A percentile compares a stretch with the other conserved stretches of the same genome.
Conservation (phyloP, 208 protist genomes). For the Trypanosoma avium region DNA sequence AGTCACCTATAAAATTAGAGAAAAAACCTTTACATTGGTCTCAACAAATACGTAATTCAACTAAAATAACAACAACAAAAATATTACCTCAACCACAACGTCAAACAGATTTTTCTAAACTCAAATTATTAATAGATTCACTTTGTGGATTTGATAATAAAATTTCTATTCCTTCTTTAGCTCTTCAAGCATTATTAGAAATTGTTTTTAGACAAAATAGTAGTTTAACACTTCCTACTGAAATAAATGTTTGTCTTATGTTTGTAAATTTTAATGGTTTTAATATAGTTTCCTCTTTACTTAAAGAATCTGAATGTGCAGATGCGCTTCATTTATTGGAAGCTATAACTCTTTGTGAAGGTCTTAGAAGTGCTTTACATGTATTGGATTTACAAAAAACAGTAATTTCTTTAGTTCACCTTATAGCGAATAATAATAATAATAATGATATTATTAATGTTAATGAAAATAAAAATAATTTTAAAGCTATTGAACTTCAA, state of each 20-base stretch:
- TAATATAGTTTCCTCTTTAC: slow-evolving; percentile 22
- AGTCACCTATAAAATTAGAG: no score
- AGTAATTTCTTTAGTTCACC: slow-evolving; percentile 8
- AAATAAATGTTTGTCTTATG: slow-evolving; percentile 27
- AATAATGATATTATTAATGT: no score
- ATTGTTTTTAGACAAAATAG: slow-evolving; percentile 45
- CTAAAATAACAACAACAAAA: background rate
- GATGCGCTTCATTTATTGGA: slow-evolving; percentile 29
- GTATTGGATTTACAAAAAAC: slow-evolving; percentile 2
- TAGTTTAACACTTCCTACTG: background rate
- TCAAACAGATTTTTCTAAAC: background rate
- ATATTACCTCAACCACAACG: background rate
- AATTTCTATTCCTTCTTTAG: slow-evolving; percentile 24
- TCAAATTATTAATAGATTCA: background rate
- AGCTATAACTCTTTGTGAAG: slow-evolving; percentile 25
- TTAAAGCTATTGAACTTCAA: no score
- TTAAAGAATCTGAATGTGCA: slow-evolving; percentile 19
- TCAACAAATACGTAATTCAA: no score
- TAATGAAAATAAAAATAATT: no score
- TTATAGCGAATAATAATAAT: background rate
- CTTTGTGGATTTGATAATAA: slow-evolving; percentile 15
- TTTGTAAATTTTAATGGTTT: slow-evolving; percentile 38
- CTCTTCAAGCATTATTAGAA: slow-evolving; percentile 28
- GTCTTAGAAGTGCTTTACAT: background rate
- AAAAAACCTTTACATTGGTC: slow-evolving; percentile 14